Evolutionary conservation across 2,329 filamentous ascomycete species (phyloP).

Genomic region (Stemphylium vesicarium): DNA sequence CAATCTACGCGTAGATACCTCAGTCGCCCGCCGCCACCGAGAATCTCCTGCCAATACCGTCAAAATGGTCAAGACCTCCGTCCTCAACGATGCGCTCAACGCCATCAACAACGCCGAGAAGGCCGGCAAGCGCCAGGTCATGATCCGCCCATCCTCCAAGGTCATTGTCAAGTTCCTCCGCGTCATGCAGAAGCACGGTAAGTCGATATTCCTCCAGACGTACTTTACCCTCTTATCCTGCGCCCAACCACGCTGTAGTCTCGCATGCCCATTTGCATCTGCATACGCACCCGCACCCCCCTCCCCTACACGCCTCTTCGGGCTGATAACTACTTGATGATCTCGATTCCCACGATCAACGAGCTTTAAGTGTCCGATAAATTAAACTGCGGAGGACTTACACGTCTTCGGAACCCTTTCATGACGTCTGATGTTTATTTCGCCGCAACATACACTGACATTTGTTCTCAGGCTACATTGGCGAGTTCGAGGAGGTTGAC

Average conservation of each 20-base stretch:
- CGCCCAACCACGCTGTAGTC: background rate
- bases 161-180: slow-evolving; percentile 99
- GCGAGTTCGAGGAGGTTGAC: slow-evolving; percentile 99
- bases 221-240: slow-evolving; percentile 16
- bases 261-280: background rate
- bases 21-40: slow-evolving; percentile 69
- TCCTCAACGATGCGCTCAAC: slow-evolving; percentile 98
- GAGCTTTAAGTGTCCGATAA: slow-evolving; percentile 99
- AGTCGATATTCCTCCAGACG: slow-evolving; percentile 51
- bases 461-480: slow-evolving; percentile 81
- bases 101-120: slow-evolving; percentile 99
- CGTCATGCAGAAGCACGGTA: slow-evolving; percentile 99
- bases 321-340: slow-evolving; percentile 99
- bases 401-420: slow-evolving; percentile 80
- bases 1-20: slow-evolving; percentile 61
- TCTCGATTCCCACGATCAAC: slow-evolving; percentile 84
- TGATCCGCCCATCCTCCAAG: slow-evolving; percentile 98
- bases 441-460: slow-evolving; percentile 81
- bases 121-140: slow-evolving; percentile 97
- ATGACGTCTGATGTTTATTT: slow-evolving; percentile 94
- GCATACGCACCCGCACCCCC: slow-evolving; percentile 17
- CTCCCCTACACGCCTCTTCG: slow-evolving; percentile 62
- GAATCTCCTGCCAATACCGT: slow-evolving; percentile 75
- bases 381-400: slow-evolving; percentile 92
- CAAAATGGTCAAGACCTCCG: slow-evolving; percentile 99